phyloP scores from a whole-genome alignment of 1,139 yeast species.

The Pichia sp. region DNA sequence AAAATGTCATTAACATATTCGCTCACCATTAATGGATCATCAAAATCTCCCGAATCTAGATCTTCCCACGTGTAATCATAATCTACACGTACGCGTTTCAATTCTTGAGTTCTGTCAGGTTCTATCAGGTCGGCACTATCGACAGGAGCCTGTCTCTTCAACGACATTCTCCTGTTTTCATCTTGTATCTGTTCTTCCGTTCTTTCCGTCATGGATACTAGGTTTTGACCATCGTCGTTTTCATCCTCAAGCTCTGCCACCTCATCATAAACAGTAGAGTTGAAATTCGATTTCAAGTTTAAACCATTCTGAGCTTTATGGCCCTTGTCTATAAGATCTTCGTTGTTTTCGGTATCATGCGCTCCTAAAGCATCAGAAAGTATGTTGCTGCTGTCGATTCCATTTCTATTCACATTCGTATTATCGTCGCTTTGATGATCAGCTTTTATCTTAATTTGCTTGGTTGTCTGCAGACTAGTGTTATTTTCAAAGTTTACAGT shows the following conservation, averaged over 20 bases:
- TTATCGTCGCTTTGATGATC: background rate
- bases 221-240: slow-evolving; percentile 11
- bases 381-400: background rate
- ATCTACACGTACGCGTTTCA: slow-evolving; percentile 34
- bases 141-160: slow-evolving; percentile 55
- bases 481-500: slow-evolving; percentile 8
- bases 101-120: slow-evolving; percentile 24
- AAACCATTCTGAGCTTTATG: slow-evolving; percentile 3
- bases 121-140: slow-evolving; percentile 27
- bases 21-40: slow-evolving; percentile 92
- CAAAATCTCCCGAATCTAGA: slow-evolving; percentile 82
- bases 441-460: slow-evolving; percentile 7
- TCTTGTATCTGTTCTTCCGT: slow-evolving; percentile 26
- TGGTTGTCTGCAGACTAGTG: slow-evolving; percentile 1
- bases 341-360: slow-evolving; percentile 2
- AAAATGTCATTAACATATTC: slow-evolving; percentile 90
- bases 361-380: slow-evolving; percentile 1
- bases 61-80: slow-evolving; percentile 72
- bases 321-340: background rate
- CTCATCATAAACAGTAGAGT: slow-evolving; percentile 3
- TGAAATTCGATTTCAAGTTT: slow-evolving; percentile 4
- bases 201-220: slow-evolving; percentile 18
- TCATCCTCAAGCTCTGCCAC: slow-evolving; percentile 1
- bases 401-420: background rate
- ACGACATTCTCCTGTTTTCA: slow-evolving; percentile 45